Evolutionary conservation across 1,139 yeast genomes (phyloP).

Genomic region (Zygosaccharomyces pseudobailii): DNA sequence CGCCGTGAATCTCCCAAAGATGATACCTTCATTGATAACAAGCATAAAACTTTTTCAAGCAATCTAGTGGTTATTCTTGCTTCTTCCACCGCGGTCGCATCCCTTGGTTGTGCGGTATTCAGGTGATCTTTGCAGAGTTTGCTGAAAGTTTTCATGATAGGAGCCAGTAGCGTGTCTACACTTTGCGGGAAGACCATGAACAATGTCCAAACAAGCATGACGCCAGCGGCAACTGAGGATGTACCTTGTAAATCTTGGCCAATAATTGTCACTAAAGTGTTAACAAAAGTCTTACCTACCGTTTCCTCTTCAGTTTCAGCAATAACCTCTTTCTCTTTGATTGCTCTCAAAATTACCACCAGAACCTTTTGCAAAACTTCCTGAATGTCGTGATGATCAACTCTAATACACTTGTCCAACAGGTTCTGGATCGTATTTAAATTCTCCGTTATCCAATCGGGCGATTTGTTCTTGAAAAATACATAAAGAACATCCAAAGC

Average conservation of each 20-base stretch:
- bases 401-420: slow-evolving; percentile 75
- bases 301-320: slow-evolving; percentile 47
- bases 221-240: slow-evolving; percentile 88
- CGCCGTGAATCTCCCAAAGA: slow-evolving; percentile 89
- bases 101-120: slow-evolving; percentile 51
- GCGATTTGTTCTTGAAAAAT: slow-evolving; percentile 69
- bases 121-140: slow-evolving; percentile 87
- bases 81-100: slow-evolving; percentile 44
- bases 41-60: slow-evolving; percentile 68
- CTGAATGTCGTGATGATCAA: slow-evolving; percentile 81
- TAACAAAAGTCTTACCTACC: slow-evolving; percentile 58
- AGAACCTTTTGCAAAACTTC: slow-evolving; percentile 75
- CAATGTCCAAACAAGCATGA: slow-evolving; percentile 77
- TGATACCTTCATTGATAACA: slow-evolving; percentile 77
- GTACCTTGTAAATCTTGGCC: slow-evolving; percentile 79
- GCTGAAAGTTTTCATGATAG: slow-evolving; percentile 80
- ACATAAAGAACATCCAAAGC: slow-evolving; percentile 90
- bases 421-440: slow-evolving; percentile 63
- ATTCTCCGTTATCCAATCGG: slow-evolving; percentile 73
- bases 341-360: slow-evolving; percentile 58
- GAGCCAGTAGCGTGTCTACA: slow-evolving; percentile 68
- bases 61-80: slow-evolving; percentile 74
- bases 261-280: slow-evolving; percentile 59
- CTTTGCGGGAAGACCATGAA: slow-evolving; percentile 69
- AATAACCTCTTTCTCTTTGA: slow-evolving; percentile 38